phyloP scores from a whole-genome alignment of 495 filamentous ascomycete genomes.

The Penicillium lagena region DNA sequence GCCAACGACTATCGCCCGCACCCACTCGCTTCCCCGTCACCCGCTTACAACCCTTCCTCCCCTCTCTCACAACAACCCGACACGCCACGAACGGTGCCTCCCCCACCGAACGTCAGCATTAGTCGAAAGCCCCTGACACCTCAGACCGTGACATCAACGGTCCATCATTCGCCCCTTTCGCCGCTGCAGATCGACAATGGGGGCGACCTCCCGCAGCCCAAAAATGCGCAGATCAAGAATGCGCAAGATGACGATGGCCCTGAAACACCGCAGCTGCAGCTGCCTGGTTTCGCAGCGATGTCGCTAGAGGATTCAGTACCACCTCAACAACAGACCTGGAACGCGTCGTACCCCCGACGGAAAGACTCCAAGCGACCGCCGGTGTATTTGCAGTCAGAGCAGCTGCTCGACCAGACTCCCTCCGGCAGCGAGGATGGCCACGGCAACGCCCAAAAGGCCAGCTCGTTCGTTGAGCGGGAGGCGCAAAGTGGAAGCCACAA shows the following conservation, averaged over 20 bases:
- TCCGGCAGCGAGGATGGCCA: slow-evolving; percentile 25
- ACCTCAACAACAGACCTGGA: slow-evolving; percentile 34
- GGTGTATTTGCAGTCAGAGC: slow-evolving; percentile 3
- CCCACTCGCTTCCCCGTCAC: slow-evolving; percentile 32
- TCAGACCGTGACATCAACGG: slow-evolving; percentile 12
- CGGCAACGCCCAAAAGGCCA: slow-evolving; percentile 15
- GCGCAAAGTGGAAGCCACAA: slow-evolving; percentile 17
- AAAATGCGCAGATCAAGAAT: slow-evolving; percentile 26
- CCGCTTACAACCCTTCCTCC: slow-evolving; percentile 36
- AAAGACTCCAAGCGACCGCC: slow-evolving; percentile 25
- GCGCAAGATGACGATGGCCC: slow-evolving; percentile 11
- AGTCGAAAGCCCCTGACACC: slow-evolving; percentile 20
- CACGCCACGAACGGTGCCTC: slow-evolving; percentile 15
- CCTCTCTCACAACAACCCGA: slow-evolving; percentile 22
- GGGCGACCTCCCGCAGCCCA: slow-evolving; percentile 22
- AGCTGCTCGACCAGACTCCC: slow-evolving; percentile 27
- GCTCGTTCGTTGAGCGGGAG: slow-evolving; percentile 19
- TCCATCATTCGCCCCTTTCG: slow-evolving; percentile 33
- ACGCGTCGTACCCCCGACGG: slow-evolving; percentile 35
- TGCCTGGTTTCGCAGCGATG: slow-evolving; percentile 20
- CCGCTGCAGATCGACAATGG: slow-evolving; percentile 35
- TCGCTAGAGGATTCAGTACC: slow-evolving; percentile 28
- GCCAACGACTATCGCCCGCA: slow-evolving; percentile 17
- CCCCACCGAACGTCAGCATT: slow-evolving; percentile 15
- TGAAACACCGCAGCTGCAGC: slow-evolving; percentile 16